A percentile compares a stretch with the other conserved stretches of the same genome.
These are phyloP conservation scores for Excoecaria cochinchinensis DNA, from an alignment of 345 rosid species.

Conservation along the genomic window DNA sequence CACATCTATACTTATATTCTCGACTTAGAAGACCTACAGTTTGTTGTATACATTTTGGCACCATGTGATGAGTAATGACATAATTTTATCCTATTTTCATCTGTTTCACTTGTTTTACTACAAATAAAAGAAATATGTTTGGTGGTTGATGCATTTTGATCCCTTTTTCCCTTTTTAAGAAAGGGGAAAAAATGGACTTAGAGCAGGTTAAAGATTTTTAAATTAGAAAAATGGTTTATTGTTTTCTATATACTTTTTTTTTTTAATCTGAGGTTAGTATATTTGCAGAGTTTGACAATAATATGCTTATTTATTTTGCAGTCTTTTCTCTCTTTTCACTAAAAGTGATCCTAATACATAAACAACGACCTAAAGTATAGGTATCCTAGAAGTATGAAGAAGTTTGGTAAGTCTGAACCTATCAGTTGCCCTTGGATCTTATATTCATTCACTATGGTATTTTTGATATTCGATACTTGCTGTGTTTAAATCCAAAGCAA, in stretches of 20 bases:
- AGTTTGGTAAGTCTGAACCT: slow-evolving; percentile 42
- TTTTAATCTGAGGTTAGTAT: neutral
- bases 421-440: neutral
- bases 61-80: no score
- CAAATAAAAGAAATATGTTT: no score
- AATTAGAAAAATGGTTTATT: neutral
- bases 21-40: no score
- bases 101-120: no score
- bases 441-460: neutral
- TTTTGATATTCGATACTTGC: neutral
- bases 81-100: no score
- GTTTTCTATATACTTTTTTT: neutral
- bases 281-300: neutral
- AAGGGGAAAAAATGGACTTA: neutral
- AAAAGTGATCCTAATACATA: slow-evolving; percentile 59
- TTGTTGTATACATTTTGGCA: no score
- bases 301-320: slow-evolving; percentile 35
- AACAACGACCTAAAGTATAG: slow-evolving; percentile 82
- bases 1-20: no score
- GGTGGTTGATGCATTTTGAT: no score
- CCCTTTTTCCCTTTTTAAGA: neutral
- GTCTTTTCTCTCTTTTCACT: slow-evolving; percentile 77
- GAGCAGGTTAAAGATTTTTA: neutral
- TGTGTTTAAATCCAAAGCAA: neutral
- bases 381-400: slow-evolving; percentile 49